Conservation (phyloP, 768 basidiomycete genomes). For the Boletus coccyginus region DNA sequence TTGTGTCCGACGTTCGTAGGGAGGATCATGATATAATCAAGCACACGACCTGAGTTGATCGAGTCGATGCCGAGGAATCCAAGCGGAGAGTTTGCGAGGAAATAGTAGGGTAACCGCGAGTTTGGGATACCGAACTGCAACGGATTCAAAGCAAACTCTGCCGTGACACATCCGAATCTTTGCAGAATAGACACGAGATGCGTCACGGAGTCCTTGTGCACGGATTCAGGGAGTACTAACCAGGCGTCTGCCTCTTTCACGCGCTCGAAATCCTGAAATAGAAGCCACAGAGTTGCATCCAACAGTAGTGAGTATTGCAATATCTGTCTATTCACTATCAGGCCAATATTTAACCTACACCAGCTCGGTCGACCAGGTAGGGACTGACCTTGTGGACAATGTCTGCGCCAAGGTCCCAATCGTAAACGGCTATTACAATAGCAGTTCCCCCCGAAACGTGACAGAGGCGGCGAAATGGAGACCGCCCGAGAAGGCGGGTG, state of each 20-base stretch:
- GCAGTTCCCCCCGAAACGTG: too few relatives aligned
- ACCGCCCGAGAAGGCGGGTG: too few relatives aligned
- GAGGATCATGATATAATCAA: slow-evolving; percentile 36
- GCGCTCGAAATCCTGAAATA: slow-evolving; percentile 65
- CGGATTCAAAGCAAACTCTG: slow-evolving; percentile 70
- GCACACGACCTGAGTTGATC: slow-evolving; percentile 29
- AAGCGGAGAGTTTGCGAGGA: slow-evolving; percentile 59
- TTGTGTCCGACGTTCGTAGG: neutral
- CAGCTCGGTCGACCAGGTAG: neutral
- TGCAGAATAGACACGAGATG: slow-evolving; percentile 53
- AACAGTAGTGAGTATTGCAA: slow-evolving; percentile 50
- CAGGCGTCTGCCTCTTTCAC: slow-evolving; percentile 2
- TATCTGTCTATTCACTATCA: slow-evolving; percentile 48
- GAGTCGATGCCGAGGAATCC: slow-evolving; percentile 32
- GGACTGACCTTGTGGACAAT: slow-evolving; percentile 38
- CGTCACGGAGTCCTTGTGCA: slow-evolving; percentile 60
- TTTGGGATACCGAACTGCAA: slow-evolving; percentile 83
- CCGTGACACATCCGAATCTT: slow-evolving; percentile 51
- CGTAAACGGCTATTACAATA: too few relatives aligned
- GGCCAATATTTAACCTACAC: neutral
- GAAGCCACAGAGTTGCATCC: too few relatives aligned
- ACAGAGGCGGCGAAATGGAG: too few relatives aligned
- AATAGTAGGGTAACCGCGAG: slow-evolving; percentile 77
- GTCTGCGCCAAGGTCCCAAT: slow-evolving; percentile 33
- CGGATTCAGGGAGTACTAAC: slow-evolving; percentile 6